Base-by-base conservation (phyloP, 129 eudicot species). In the Deinandra increscens region DNA sequence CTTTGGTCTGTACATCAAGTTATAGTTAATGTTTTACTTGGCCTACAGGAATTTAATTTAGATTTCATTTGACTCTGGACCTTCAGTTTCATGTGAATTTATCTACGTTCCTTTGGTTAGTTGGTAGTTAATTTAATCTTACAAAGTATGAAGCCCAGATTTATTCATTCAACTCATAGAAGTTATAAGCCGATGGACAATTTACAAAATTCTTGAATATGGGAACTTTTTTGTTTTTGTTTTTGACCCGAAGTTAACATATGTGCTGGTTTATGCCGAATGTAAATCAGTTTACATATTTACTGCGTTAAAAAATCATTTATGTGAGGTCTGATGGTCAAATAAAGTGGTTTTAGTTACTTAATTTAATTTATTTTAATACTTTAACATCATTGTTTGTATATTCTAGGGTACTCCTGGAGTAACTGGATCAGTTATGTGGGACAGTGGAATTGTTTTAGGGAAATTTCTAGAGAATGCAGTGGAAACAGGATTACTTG, bases 391-490 rank as follows among this genome's bases (percentile, higher is more conserved):
- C 36, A 29, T 15, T 69, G 36, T 41, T 20, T 75, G 43, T 74
- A 68, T 60, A 46, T 59, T 49, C 6, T 69, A 91, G 94, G 86
- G 76, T 62, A 63, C 86, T 69, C 96, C 98, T 49, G 98, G 98
- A 69, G 98, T 92, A 42, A 92, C 98, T 69, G 98, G 98, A 65
- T 71, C 98, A 4, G 98, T 92, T 60, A 88, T 92, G 96, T 92
- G 98, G 98, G 98, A 92, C 79, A 88, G 98, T 49, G 98, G 98
- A 58, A 80, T 92, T 75, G 81, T 92, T 23, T 73, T 92, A 18
- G 98, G 86, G 64, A 92, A 92, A 69, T 92, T 92, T 78, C 50
- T 92, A 55, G 98, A 92, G 78, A 84, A 92, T 81, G 88, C 98
- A 15, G 84, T 83, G 64, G 98, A 88, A 71, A 76, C 82, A 29